Evolutionary conservation across 1,284 basidiomycete genomes (phyloP), one percentile per base, ranked within the genome.

Genomic region (Irpex rosettiformis): DNA sequence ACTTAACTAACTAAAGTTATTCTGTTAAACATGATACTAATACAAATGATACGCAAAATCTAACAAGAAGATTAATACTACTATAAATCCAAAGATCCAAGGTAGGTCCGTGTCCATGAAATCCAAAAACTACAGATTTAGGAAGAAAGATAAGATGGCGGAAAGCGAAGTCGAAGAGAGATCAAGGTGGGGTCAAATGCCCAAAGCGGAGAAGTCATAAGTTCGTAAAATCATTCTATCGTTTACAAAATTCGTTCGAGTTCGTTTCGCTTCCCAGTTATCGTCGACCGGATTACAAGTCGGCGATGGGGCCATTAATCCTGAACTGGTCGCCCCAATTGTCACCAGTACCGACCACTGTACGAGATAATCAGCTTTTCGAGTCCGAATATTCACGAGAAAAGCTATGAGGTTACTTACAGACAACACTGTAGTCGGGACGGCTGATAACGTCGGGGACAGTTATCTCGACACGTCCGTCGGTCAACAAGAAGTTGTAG

Each of bases 381-480:
- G 10, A 8, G 16, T 16, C 11, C 2, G 16, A 37, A 37, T 16
- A 37, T 11, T 37, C 10, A 3, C 5, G 16, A 37, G 33, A 37
- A 37, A 8, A 37, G 16, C n/a, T n/a, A n/a, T 16, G 33, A 3
- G 33, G 33, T 11, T 37, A 75, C 77, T 71, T 60, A 81, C 79
- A 66, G 58, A 81, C 72, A 30, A 83, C 66, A 58, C 73, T 72
- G 64, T 79, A 83, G 59, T 76, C 68, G 30, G 69, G 61, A 10
- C 75, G 78, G 4, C 75, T 67, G 1, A 61, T 30, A 29, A 77
- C 73, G n/a, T 72, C 64, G 4, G 75, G 76, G 11, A 82, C 76
- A 21, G 60, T 68, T 33, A 81, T 70, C 42, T 75, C 69, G 13
- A 72, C 68, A 25, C 66, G 67, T 42, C 76, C 75, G 7, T 60